Evolutionary conservation across 139 green algal genomes (phyloP).

Genomic region (Spirogloea muscicola): DNA sequence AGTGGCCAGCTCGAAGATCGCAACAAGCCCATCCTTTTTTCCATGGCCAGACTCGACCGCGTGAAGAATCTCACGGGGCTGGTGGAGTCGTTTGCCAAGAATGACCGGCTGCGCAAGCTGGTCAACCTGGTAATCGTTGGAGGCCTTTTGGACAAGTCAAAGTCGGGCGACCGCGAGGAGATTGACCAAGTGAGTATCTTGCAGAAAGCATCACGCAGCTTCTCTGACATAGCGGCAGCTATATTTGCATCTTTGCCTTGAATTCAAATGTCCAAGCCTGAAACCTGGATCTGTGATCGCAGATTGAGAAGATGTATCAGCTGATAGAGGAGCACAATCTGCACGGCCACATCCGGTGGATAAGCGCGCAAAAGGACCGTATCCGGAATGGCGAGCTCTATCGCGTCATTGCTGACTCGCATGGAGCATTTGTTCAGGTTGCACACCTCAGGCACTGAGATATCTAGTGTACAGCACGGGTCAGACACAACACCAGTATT

Average conservation of each 20-base stretch:
- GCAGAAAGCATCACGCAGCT: too few species aligned
- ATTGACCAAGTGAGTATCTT: too few species aligned
- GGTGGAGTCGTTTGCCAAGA: slow-evolving; percentile 63
- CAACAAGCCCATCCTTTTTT: slow-evolving; percentile 76
- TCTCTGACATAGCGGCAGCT: too few species aligned
- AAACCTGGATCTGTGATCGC: too few species aligned
- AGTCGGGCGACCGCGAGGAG: slow-evolving; percentile 68
- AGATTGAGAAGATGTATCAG: slow-evolving; percentile 63
- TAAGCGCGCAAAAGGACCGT: slow-evolving; percentile 62
- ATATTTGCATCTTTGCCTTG: too few species aligned
- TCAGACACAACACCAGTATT: too few species aligned
- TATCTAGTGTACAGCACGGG: too few species aligned
- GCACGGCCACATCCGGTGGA: slow-evolving; percentile 60
- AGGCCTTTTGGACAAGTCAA: slow-evolving; percentile 60
- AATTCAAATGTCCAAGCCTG: too few species aligned
- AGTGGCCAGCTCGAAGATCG: slow-evolving; percentile 55
- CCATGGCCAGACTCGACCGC: slow-evolving; percentile 73
- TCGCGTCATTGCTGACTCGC: slow-evolving; percentile 61
- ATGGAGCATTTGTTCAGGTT: slow-evolving; percentile 73
- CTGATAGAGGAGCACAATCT: slow-evolving; percentile 64
- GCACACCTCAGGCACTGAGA: too few species aligned
- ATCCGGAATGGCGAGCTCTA: slow-evolving; percentile 62
- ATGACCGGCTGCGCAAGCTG: slow-evolving; percentile 56
- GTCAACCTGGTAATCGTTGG: slow-evolving; percentile 80
- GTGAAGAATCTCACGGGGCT: slow-evolving; percentile 85